Percentiles rank a stretch among this genome's conserved stretches.
Conservation (phyloP, 306 rosid species). For the Quercus mongolica region DNA sequence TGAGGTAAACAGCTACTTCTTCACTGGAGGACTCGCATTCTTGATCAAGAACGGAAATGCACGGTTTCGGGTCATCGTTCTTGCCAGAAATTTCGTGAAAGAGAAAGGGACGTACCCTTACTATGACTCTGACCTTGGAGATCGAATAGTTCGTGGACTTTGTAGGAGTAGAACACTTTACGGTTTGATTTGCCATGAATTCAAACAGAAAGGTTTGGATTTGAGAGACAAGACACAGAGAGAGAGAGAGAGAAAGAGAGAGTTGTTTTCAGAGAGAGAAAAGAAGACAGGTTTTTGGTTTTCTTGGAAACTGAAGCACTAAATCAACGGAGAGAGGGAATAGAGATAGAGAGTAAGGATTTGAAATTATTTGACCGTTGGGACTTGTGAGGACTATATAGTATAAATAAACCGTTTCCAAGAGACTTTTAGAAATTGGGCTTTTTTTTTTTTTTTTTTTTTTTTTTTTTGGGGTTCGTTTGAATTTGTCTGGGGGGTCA, state of each 20-base stretch:
- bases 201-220: not conserved
- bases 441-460: too few relatives aligned
- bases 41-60: conserved; percentile 51
- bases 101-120: conserved; percentile 88
- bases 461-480: not conserved
- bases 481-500: conserved; percentile 19
- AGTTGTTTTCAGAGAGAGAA: too few relatives aligned
- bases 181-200: conserved; percentile 37
- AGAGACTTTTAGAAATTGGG: not conserved
- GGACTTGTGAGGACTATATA: not conserved
- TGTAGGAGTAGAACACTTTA: conserved; percentile 29
- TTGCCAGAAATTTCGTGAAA: conserved; percentile 36
- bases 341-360: not conserved
- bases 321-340: not conserved
- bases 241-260: conserved; percentile 1
- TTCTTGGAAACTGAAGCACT: not conserved
- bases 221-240: not conserved
- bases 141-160: conserved; percentile 27
- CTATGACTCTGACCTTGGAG: conserved; percentile 73
- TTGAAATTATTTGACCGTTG: conserved; percentile 42
- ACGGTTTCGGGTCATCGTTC: conserved; percentile 32
- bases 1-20: conserved; percentile 64
- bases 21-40: conserved; percentile 20
- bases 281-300: not conserved
- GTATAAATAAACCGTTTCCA: too few relatives aligned